A percentile compares a stretch with the other conserved stretches of the same genome.
Evolutionary conservation across 192 early-diverging fungal species (phyloP).

Genomic region (Bifiguratus adelaidae): DNA sequence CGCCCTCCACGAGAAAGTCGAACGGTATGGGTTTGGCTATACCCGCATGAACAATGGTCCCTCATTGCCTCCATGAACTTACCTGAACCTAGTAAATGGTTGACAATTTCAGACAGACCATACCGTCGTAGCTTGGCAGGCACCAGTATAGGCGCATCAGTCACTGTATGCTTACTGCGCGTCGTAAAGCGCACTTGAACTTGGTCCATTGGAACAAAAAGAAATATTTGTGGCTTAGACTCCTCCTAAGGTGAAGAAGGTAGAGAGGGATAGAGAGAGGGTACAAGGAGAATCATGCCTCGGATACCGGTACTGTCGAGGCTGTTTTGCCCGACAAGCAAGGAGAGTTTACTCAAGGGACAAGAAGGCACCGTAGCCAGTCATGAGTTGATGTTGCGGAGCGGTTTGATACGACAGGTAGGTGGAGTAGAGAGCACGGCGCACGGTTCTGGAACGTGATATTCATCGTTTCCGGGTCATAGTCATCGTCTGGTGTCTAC

Average conservation of each 20-base stretch:
- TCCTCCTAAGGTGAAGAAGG: no score
- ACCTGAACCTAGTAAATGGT: constrained; percentile 63
- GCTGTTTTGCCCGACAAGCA: constrained; percentile 20
- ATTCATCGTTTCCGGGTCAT: neutral
- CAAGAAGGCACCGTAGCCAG: constrained; percentile 18
- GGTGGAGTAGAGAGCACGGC: neutral
- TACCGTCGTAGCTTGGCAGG: constrained; percentile 77
- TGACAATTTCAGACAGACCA: constrained; percentile 90
- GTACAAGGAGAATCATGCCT: no score
- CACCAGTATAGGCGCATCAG: constrained; percentile 77
- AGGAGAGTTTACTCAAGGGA: constrained; percentile 9
- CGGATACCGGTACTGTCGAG: no score
- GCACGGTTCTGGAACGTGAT: neutral
- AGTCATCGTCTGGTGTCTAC: constrained; percentile 80
- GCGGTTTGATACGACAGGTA: constrained; percentile 71
- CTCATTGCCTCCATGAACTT: neutral
- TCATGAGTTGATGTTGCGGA: constrained; percentile 46
- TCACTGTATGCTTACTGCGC: constrained; percentile 68
- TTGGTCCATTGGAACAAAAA: no score
- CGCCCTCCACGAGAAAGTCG: constrained; percentile 88
- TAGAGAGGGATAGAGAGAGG: no score
- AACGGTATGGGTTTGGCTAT: constrained; percentile 74
- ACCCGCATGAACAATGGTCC: neutral
- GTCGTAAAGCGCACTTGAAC: constrained; percentile 82
- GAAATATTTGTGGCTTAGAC: no score